A percentile compares a stretch with the other conserved stretches of the same genome.
These are phyloP conservation scores for Fonsecaea pedrosoi DNA, from an alignment of 2,329 filamentous ascomycete species.

Conservation along the genomic window DNA sequence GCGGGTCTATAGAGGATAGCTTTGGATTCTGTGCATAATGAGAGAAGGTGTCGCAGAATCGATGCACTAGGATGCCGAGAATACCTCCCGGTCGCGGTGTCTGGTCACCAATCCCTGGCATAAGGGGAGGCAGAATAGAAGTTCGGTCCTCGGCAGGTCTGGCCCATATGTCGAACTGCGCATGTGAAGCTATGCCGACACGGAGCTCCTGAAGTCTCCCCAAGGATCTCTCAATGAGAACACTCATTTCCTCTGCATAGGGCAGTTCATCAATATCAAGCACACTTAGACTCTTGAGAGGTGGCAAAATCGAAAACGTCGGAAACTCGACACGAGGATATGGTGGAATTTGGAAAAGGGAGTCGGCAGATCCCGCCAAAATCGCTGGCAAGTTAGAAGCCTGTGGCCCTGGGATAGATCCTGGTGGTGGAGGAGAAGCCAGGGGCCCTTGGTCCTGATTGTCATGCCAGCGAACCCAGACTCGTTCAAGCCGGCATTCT, in stretches of 20 bases:
- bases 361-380: slow-evolving; percentile 31
- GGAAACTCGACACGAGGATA: slow-evolving; percentile 74
- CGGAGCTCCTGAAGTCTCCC: slow-evolving; percentile 72
- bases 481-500: slow-evolving; percentile 71
- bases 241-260: slow-evolving; percentile 82
- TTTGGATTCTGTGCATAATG: slow-evolving; percentile 21
- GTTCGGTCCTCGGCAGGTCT: slow-evolving; percentile 35
- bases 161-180: slow-evolving; percentile 49
- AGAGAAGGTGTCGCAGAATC: slow-evolving; percentile 62
- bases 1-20: slow-evolving; percentile 6
- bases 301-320: slow-evolving; percentile 77
- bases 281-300: slow-evolving; percentile 75
- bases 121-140: slow-evolving; percentile 32
- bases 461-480: slow-evolving; percentile 86
- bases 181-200: slow-evolving; percentile 70
- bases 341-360: slow-evolving; percentile 43
- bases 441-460: slow-evolving; percentile 61
- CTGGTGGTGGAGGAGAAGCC: slow-evolving; percentile 44
- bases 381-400: slow-evolving; percentile 36
- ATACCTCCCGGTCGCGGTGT: slow-evolving; percentile 67
- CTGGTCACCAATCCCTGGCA: slow-evolving; percentile 55
- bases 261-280: slow-evolving; percentile 82
- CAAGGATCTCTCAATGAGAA: slow-evolving; percentile 74
- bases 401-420: slow-evolving; percentile 34
- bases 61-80: slow-evolving; percentile 70